Conservation (phyloP, 345 rosid species). For the Citrus reticulata region DNA sequence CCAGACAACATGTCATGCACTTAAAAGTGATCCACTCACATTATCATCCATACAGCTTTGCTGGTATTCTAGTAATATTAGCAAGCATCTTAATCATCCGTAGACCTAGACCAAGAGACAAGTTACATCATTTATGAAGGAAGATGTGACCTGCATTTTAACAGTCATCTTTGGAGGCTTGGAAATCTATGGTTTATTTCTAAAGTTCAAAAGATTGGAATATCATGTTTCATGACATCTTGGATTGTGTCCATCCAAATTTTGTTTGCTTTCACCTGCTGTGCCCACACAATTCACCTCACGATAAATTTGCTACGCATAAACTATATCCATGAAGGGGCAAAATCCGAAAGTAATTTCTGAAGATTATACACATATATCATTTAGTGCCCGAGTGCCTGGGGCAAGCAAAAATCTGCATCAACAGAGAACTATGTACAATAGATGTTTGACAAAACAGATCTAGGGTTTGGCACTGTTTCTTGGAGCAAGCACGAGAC, state of each 20-base stretch:
- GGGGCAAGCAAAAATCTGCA: neutral
- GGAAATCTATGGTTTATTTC: neutral
- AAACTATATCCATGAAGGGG: neutral
- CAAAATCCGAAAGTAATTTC: neutral
- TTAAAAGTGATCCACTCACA: no score
- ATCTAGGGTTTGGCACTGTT: slow-evolving; percentile 1
- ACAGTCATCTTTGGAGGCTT: neutral
- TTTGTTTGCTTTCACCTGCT: neutral
- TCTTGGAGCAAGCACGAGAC: slow-evolving; percentile 20
- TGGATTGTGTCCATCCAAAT: neutral
- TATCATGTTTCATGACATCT: neutral
- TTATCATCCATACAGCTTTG: no score
- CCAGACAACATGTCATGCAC: neutral
- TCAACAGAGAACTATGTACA: neutral
- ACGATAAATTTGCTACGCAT: neutral
- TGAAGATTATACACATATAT: neutral
- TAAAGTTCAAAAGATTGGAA: neutral
- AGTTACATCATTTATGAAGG: neutral
- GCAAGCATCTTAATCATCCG: no score
- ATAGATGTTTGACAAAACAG: slow-evolving; percentile 4
- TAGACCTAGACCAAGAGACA: neutral
- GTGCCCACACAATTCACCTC: neutral
- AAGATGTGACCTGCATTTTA: neutral
- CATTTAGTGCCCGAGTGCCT: neutral
- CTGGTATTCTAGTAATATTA: no score